A percentile compares a stretch with the other conserved stretches of the same genome.
These are phyloP conservation scores for Tetraselmis striata DNA, from an alignment of 139 green algal genomes.

Conservation along the genomic window DNA sequence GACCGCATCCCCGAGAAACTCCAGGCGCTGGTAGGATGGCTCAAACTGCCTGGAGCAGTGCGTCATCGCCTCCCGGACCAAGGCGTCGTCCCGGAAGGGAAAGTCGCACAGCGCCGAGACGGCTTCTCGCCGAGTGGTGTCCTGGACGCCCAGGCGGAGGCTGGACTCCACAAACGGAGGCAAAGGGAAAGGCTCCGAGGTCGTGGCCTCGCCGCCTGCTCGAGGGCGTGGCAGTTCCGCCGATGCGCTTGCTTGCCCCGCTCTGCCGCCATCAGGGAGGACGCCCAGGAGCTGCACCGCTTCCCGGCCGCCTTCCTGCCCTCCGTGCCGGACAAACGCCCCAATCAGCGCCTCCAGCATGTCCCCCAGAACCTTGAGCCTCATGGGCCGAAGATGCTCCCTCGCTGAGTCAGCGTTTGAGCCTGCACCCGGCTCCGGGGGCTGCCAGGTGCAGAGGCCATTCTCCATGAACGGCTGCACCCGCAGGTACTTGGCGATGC, in stretches of 20 bases:
- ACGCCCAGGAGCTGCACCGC: background rate
- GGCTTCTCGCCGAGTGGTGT: background rate
- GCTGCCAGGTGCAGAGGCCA: background rate
- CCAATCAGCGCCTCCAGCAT: background rate
- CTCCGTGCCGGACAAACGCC: background rate
- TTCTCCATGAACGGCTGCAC: background rate
- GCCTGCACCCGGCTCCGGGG: background rate
- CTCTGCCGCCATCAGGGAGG: background rate
- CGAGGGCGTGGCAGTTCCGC: no score
- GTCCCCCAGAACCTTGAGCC: background rate
- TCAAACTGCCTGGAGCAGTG: slow-evolving; percentile 32
- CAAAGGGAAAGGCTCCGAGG: no score
- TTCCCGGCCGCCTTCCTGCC: background rate
- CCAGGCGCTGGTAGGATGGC: slow-evolving; percentile 38
- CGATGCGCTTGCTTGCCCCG: background rate
- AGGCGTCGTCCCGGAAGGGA: slow-evolving; percentile 15
- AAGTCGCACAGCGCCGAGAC: slow-evolving; percentile 7
- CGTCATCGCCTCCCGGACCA: slow-evolving; percentile 38
- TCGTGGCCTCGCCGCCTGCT: no score
- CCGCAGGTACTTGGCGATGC: background rate
- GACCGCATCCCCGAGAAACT: slow-evolving; percentile 45
- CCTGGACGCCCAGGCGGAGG: background rate
- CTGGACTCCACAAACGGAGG: background rate
- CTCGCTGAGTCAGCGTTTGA: background rate
- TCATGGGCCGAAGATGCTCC: background rate